These are phyloP conservation scores for Gaultheria prostrata DNA, from an alignment of 148 eudicot species.

Conservation along the genomic window DNA sequence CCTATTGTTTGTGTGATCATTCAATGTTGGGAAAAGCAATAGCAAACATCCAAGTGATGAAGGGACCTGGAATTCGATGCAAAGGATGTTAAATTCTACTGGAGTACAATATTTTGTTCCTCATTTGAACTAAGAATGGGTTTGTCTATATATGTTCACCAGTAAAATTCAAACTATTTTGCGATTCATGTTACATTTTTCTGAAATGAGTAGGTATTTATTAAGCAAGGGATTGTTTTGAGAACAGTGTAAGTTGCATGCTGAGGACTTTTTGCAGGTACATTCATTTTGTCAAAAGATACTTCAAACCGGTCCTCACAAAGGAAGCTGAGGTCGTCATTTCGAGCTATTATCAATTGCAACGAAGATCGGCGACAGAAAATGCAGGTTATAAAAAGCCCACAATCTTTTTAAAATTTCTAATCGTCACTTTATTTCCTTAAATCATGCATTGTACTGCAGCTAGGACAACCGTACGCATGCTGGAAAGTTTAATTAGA, in stretches of 20 bases:
- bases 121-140: not conserved
- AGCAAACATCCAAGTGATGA: not conserved
- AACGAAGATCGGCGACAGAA: constrained; percentile 74
- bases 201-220: not conserved
- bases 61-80: not conserved
- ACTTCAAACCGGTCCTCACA: constrained; percentile 76
- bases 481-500: constrained; percentile 93
- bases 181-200: not conserved
- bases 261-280: constrained; percentile 40
- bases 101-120: not conserved
- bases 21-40: not conserved
- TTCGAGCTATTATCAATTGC: constrained; percentile 86
- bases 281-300: constrained; percentile 71
- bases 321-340: constrained; percentile 89
- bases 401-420: not conserved
- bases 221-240: not conserved
- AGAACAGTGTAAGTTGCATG: not conserved
- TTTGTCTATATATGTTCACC: not conserved
- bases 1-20: not conserved
- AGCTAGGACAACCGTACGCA: constrained; percentile 91
- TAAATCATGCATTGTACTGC: constrained; percentile 23
- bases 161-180: not conserved
- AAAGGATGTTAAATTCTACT: not conserved
- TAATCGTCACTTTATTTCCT: constrained; percentile 7
- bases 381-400: constrained; percentile 51